Evolutionary conservation across 345 rosid species (phyloP).

Genomic region (Pistacia atlantica): DNA sequence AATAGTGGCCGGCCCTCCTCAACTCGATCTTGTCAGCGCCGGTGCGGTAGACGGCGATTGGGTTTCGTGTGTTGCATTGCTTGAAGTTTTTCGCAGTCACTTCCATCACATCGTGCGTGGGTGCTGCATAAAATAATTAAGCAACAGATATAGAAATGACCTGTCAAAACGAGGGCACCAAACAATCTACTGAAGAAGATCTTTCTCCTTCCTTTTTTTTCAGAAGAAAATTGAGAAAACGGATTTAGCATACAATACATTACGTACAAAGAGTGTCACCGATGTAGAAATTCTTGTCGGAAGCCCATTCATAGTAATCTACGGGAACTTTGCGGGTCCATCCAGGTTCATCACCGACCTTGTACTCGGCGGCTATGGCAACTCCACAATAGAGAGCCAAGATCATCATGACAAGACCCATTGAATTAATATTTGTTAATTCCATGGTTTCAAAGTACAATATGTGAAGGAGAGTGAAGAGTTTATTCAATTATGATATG

Average conservation of each 20-base stretch:
- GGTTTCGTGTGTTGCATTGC: not conserved
- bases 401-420: not conserved
- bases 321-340: not conserved
- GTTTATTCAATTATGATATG: not conserved
- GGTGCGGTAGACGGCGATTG: not conserved
- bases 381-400: not conserved
- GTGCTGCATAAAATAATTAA: not conserved
- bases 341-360: not conserved
- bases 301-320: not conserved
- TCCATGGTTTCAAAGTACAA: not conserved
- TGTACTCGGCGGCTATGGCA: not conserved
- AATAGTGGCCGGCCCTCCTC: not conserved
- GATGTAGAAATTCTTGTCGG: not conserved
- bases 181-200: no score
- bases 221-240: no score
- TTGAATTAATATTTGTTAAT: not conserved
- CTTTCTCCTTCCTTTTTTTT: no score
- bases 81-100: not conserved
- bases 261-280: not conserved
- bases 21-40: not conserved
- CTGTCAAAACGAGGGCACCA: no score
- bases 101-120: not conserved
- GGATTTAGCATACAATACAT: no score
- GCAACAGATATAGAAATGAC: no score
- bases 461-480: not conserved